Evolutionary conservation across 257 asterid species (phyloP), one percentile per base, ranked within the genome.

Genomic region (Scutellaria barbata): DNA sequence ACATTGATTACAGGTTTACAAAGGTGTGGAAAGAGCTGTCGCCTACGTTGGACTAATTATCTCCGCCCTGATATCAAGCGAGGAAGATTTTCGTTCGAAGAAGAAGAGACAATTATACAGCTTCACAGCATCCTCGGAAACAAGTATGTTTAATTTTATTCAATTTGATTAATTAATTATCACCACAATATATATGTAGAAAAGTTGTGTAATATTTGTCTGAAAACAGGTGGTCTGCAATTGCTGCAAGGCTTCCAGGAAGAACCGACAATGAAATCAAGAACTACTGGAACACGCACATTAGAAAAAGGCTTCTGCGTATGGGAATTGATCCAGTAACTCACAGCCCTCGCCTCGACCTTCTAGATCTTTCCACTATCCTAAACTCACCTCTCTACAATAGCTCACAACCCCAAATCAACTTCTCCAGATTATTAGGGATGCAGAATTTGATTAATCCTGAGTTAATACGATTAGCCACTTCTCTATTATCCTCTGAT

Each of bases 301-400:
- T 89, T 7, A 64, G 95, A 5, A 92, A 92, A 74, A 84, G 89
- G 75, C 94, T 92, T 33, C 82, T 92, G 1, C 77, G 91, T 14
- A 89, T 87, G 97, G 97, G 97, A 42, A 87, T 87, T 35, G 97
- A 92, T 42, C 97, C 97, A 0, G 88, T 89, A 9, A 92, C 97
- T 0, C 97, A 92, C 71, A 83, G 74, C 62, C 97, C 97, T 8
- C 88, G 92, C 0, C 89, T 87, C 10, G 95, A 89, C 75, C 96
- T 89, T 66, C 93, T 91, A 40, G 93, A 92, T 37, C 85, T 89
- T 73, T 86, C 96, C 33, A 67, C 86, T 0, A 73, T 89, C 66
- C 63, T 89, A 7, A 85, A 80, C 76, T 30, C 88, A 4, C 74
- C 81, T 17, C 55, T 76, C 30, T 77, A 73, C 65, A 41, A 8